phyloP scores from a whole-genome alignment of 495 filamentous ascomycete genomes.

The Chaetomium fimeti region DNA sequence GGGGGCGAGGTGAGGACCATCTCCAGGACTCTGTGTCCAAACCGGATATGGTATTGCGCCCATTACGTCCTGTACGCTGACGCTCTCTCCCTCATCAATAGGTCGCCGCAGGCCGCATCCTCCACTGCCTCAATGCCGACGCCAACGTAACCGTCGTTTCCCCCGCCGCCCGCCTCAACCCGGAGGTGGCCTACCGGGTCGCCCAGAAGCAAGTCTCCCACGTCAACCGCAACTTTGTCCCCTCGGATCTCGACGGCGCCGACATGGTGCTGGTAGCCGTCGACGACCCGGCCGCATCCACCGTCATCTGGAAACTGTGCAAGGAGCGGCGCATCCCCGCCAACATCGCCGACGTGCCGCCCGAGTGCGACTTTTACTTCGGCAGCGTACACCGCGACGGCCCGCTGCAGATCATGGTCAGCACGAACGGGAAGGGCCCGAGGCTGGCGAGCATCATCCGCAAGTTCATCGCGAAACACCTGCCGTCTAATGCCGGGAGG shows the following conservation, averaged over 20 bases:
- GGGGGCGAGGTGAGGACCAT: conserved; percentile 73
- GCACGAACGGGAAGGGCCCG: conserved; percentile 95
- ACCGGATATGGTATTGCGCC: not conserved
- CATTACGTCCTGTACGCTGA: not conserved
- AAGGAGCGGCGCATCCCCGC: conserved; percentile 79
- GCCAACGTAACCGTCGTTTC: conserved; percentile 83
- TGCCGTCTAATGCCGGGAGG: conserved; percentile 74
- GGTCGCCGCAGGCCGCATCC: conserved; percentile 93
- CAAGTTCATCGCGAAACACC: conserved; percentile 69
- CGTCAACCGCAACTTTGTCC: conserved; percentile 76
- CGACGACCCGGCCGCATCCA: conserved; percentile 85
- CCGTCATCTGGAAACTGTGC: conserved; percentile 87
- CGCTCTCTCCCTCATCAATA: conserved; percentile 35
- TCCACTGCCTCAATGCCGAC: conserved; percentile 90
- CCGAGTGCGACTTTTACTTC: conserved; percentile 98
- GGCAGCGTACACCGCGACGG: conserved; percentile 93
- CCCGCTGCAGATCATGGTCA: conserved; percentile 95
- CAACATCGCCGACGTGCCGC: conserved; percentile 95
- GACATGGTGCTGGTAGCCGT: conserved; percentile 88
- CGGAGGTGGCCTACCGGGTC: conserved; percentile 82
- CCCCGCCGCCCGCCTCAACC: conserved; percentile 75
- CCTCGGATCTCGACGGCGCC: conserved; percentile 67
- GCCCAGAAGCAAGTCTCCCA: conserved; percentile 69
- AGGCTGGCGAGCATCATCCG: conserved; percentile 85
- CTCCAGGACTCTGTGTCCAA: too few species aligned